Base-by-base conservation (phyloP, 2,329 filamentous ascomycete species). In the Pyrenochaeta sp. region DNA sequence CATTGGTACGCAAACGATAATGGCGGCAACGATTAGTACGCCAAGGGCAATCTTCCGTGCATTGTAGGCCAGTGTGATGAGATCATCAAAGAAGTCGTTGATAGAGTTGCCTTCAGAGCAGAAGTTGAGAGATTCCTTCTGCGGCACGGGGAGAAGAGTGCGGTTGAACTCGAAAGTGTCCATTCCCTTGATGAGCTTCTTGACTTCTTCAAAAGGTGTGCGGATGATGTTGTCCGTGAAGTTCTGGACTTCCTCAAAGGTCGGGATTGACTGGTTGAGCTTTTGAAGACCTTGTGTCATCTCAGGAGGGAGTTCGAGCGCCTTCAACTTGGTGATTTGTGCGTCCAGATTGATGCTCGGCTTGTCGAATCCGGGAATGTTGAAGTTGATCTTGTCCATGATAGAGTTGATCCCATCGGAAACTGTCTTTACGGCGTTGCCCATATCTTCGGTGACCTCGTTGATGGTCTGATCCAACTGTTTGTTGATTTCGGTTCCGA, bases 71-170 rank as follows among this genome's bases (percentile, higher is more conserved):
- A 90, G 77, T 18, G 82, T 73, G 36, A 84, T 83, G 1, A 97
- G 77, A 9, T 78, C 78, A 43, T 86, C 76, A 71, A 99, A 99
- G 77, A 97, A 97, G 53, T 85, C 79, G 63, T 86, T 84, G 71
- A 99, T 88, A 21, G 82, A 84, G 54, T 89, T 81, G 72, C 94
- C 90, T 65, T 90, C 84, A 28, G 90, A 90, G 76, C 94, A 99
- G 75, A 99, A 97, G 1, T 81, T 86, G 39, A 99, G 78, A 24
- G 84, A 76, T 70, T 95, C 81, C 75, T 96, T 96, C 58, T 86
- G 76, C 1, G 94, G 91, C 3, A 96, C 81, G 0, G 92, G 90
- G 59, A 99, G 93, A 7, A 87, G 72, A 9, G 83, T 82, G 11
- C 85, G 80, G 66, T 96, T 84, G 67, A 97, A 96, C 21, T 78